These are phyloP conservation scores for Saturnispora quitensis DNA, from an alignment of 805 yeast genomes.

Conservation along the genomic window DNA sequence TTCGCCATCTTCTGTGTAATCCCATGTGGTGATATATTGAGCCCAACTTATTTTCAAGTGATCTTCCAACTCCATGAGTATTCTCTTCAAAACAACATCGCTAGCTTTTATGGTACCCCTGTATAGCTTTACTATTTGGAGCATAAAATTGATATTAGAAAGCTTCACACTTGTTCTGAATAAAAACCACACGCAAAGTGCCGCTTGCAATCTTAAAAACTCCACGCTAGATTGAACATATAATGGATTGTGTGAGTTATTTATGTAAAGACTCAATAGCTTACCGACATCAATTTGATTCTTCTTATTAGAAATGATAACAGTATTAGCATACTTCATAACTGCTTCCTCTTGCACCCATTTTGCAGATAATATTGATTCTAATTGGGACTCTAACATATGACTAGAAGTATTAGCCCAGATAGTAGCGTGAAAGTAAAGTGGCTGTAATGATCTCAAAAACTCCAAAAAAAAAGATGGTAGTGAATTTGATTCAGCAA, in stretches of 20 bases:
- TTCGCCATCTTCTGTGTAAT: slow-evolving; percentile 28
- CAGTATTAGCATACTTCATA: slow-evolving; percentile 36
- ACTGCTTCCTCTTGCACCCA: slow-evolving; percentile 38
- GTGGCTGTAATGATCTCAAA: slow-evolving; percentile 24
- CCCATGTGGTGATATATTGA: slow-evolving; percentile 56
- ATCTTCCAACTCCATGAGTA: slow-evolving; percentile 52
- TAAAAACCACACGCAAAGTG: slow-evolving; percentile 41
- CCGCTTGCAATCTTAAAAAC: slow-evolving; percentile 31
- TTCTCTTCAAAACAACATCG: slow-evolving; percentile 51
- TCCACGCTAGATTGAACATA: slow-evolving; percentile 15
- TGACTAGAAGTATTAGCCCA: slow-evolving; percentile 36
- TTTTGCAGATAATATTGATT: slow-evolving; percentile 40
- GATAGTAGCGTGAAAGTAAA: slow-evolving; percentile 25
- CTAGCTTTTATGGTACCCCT: slow-evolving; percentile 52
- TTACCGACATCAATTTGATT: slow-evolving; percentile 36
- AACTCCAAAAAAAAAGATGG: slow-evolving; percentile 26
- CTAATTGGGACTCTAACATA: slow-evolving; percentile 54
- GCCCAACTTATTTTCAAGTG: slow-evolving; percentile 50
- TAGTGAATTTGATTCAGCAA: slow-evolving; percentile 40
- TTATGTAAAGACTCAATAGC: slow-evolving; percentile 54
- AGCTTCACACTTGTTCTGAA: slow-evolving; percentile 37
- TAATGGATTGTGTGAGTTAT: slow-evolving; percentile 37
- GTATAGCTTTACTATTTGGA: slow-evolving; percentile 43
- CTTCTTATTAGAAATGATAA: slow-evolving; percentile 32
- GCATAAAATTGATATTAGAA: slow-evolving; percentile 40